Percentiles rank a stretch among this genome's conserved stretches.
These are phyloP conservation scores for Fraxinus quadrangulata DNA, from an alignment of 257 asterid species.

Conservation along the genomic window DNA sequence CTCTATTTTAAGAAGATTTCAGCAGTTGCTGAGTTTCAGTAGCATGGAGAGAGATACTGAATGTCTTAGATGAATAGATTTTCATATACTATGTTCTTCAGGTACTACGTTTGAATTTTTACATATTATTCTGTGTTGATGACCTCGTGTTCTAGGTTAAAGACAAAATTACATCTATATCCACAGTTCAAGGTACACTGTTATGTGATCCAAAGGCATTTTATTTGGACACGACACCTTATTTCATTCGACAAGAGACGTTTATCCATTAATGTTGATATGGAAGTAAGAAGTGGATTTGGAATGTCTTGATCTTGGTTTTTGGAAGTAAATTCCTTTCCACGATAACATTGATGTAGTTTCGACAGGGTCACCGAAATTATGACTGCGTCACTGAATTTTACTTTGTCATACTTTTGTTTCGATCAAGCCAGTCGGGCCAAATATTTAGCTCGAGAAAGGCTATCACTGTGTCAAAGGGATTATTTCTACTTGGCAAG, in stretches of 20 bases:
- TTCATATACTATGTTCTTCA: neutral
- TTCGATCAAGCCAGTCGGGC: neutral
- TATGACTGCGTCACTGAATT: neutral
- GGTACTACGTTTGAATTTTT: neutral
- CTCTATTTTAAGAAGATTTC: constrained; percentile 6
- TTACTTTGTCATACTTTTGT: neutral
- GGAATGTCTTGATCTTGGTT: neutral
- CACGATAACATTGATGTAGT: neutral
- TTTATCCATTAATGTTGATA: neutral
- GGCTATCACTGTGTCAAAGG: neutral
- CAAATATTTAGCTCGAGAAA: neutral
- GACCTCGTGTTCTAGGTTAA: neutral
- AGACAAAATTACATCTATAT: neutral
- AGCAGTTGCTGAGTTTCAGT: neutral
- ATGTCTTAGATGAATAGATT: neutral
- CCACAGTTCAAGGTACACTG: neutral
- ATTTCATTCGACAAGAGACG: neutral
- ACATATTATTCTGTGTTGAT: neutral
- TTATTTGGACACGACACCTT: neutral
- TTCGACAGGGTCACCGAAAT: neutral
- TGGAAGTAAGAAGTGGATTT: neutral
- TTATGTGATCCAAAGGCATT: neutral
- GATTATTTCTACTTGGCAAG: neutral
- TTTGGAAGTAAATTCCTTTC: neutral
- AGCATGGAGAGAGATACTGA: neutral